These are phyloP conservation scores for Posidonia oceanica DNA, from an alignment of 116 monocot genomes.

Conservation along the genomic window DNA sequence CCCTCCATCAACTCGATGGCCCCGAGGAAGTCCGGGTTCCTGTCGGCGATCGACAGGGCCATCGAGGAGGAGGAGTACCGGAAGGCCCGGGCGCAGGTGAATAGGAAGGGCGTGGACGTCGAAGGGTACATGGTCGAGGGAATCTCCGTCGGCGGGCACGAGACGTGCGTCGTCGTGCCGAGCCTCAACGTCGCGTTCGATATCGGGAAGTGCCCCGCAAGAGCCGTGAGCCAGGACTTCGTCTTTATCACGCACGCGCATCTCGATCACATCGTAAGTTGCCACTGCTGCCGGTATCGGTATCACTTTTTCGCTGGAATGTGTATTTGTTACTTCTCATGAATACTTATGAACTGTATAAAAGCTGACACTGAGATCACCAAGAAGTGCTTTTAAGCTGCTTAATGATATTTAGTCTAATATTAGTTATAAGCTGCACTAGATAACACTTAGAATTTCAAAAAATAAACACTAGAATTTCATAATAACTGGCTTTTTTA, in stretches of 20 bases:
- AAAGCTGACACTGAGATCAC: no score
- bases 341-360: no score
- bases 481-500: no score
- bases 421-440: no score
- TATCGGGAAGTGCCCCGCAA: conserved; percentile 73
- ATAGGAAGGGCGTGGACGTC: conserved; percentile 63
- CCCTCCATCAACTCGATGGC: not conserved
- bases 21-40: conserved; percentile 27
- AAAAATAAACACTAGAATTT: no score
- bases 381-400: no score
- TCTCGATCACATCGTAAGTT: conserved; percentile 88
- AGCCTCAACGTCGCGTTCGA: conserved; percentile 79
- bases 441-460: no score
- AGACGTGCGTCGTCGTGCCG: conserved; percentile 84
- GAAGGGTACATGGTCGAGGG: conserved; percentile 84
- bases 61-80: conserved; percentile 86
- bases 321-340: no score
- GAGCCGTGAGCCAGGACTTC: conserved; percentile 79
- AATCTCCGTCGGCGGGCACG: conserved; percentile 74
- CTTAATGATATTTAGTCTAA: no score
- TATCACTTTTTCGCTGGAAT: not conserved
- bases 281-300: conserved; percentile 5
- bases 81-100: conserved; percentile 69
- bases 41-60: conserved; percentile 59
- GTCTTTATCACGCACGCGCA: conserved; percentile 94